Conservation (phyloP, 2,329 filamentous ascomycete genomes). For the Juglanconis sp. region DNA sequence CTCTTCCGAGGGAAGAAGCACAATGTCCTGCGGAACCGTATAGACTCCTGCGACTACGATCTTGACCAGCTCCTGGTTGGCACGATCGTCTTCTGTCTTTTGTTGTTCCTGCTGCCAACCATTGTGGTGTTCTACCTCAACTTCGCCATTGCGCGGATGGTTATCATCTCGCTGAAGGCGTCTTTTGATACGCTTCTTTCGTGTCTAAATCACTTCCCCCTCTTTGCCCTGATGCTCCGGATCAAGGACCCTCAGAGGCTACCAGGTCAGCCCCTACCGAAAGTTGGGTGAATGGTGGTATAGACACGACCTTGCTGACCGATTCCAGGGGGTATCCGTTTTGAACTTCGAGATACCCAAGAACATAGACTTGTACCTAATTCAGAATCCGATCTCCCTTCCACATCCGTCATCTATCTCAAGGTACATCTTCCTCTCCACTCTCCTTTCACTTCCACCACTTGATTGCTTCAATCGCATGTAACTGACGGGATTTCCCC, state of each 20-base stretch:
- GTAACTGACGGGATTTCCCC: background rate
- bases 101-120: slow-evolving; percentile 92
- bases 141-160: slow-evolving; percentile 90
- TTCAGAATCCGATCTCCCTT: slow-evolving; percentile 43
- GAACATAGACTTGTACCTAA: slow-evolving; percentile 42
- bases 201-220: slow-evolving; percentile 93
- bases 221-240: slow-evolving; percentile 94
- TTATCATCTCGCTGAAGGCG: slow-evolving; percentile 90
- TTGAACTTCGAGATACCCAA: slow-evolving; percentile 78
- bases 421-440: slow-evolving; percentile 55
- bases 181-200: slow-evolving; percentile 87
- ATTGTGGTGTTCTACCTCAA: slow-evolving; percentile 96
- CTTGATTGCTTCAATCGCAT: too few relatives aligned
- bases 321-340: slow-evolving; percentile 72
- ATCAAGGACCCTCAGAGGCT: slow-evolving; percentile 88
- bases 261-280: slow-evolving; percentile 54
- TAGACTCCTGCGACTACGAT: slow-evolving; percentile 98
- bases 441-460: slow-evolving; percentile 1
- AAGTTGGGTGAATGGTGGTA: too few relatives aligned
- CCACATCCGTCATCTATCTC: slow-evolving; percentile 80
- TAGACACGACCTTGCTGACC: slow-evolving; percentile 20
- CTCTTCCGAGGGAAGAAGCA: slow-evolving; percentile 97
- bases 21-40: slow-evolving; percentile 93
- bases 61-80: slow-evolving; percentile 93
- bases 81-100: slow-evolving; percentile 91